Evolutionary conservation across 768 basidiomycete genomes (phyloP).

Genomic region (Auricularia sp.): DNA sequence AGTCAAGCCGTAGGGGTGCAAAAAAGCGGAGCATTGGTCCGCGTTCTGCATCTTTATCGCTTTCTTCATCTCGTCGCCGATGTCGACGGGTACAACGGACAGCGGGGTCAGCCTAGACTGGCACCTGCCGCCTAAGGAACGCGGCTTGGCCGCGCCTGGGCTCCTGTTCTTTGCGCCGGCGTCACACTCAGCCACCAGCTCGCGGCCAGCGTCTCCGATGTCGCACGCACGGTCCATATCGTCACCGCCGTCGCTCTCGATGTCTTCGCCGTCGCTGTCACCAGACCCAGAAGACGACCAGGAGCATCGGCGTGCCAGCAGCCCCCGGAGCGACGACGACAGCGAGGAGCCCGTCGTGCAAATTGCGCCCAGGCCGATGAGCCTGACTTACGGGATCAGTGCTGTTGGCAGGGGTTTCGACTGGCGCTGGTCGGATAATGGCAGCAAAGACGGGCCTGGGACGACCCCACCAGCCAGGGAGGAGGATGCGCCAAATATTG

Average conservation of each 20-base stretch:
- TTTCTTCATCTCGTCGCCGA: neutral
- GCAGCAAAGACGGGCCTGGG: neutral
- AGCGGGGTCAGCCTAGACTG: neutral
- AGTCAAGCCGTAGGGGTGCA: no score
- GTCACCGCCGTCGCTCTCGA: neutral
- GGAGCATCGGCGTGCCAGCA: neutral
- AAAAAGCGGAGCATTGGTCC: no score
- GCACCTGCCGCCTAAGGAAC: neutral
- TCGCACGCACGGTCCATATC: constrained; percentile 9
- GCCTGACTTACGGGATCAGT: neutral
- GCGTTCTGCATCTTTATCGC: no score
- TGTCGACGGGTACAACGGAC: neutral
- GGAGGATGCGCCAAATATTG: neutral
- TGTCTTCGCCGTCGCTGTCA: neutral
- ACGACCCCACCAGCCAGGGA: neutral
- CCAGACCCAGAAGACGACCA: neutral
- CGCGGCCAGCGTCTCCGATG: neutral
- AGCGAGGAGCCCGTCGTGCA: neutral
- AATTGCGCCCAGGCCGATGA: neutral
- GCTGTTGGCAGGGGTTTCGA: neutral
- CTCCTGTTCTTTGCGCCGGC: neutral
- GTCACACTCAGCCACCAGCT: neutral
- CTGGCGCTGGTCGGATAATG: neutral
- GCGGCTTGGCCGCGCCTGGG: neutral
- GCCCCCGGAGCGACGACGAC: neutral